Evolutionary conservation across 495 filamentous ascomycete genomes (phyloP).

Genomic region (Podospora sp.): DNA sequence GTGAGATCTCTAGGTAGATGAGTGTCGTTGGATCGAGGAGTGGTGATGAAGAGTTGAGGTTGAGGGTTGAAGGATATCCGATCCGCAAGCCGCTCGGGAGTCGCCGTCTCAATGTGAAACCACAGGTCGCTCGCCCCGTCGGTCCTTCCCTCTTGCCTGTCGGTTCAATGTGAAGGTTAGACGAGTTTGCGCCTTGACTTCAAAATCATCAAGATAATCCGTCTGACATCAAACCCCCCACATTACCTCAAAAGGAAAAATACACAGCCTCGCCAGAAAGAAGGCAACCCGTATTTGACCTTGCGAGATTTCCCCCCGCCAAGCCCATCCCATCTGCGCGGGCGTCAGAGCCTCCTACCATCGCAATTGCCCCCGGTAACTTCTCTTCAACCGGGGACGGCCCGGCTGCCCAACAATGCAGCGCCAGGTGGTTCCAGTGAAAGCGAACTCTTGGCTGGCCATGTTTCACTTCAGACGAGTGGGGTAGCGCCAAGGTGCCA

Average conservation of each 20-base stretch:
- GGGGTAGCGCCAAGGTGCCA: slow-evolving; percentile 1
- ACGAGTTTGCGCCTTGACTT: no score
- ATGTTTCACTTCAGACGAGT: slow-evolving; percentile 8
- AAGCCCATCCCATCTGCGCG: background rate
- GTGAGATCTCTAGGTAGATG: no score
- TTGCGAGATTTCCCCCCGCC: background rate
- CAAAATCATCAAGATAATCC: no score
- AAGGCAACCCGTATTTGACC: background rate
- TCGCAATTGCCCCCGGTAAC: background rate
- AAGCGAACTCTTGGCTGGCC: background rate
- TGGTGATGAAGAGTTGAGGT: background rate
- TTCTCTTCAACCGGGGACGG: background rate
- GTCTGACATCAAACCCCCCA: background rate
- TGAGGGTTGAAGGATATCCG: background rate
- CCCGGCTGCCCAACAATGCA: slow-evolving; percentile 7
- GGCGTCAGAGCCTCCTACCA: background rate
- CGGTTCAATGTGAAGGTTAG: background rate
- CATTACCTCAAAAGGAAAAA: background rate
- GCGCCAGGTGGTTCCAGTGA: slow-evolving; percentile 4
- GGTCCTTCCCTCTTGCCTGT: background rate
- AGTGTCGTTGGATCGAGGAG: background rate
- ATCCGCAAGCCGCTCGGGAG: background rate
- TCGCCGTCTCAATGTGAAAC: background rate
- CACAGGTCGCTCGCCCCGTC: background rate
- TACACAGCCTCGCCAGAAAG: background rate